These are phyloP conservation scores for Rhizopus delemar DNA, from an alignment of 371 early-diverging fungal species.

Conservation along the genomic window DNA sequence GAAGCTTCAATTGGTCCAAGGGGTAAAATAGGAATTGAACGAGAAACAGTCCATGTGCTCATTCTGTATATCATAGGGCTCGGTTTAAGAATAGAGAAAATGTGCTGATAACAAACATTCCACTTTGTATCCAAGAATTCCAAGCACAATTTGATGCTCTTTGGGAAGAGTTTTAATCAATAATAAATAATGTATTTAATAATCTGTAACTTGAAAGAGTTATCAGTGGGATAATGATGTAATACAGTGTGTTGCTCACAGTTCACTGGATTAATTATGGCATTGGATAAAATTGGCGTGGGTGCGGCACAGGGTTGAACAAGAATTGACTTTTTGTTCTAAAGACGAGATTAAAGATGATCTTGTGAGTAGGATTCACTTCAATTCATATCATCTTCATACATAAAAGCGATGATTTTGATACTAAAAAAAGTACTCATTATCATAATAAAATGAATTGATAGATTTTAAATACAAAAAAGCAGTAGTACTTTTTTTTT, in stretches of 20 bases:
- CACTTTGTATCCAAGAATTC: constrained; percentile 52
- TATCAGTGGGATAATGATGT: too few relatives aligned
- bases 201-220: neutral
- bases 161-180: constrained; percentile 48
- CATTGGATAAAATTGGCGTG: neutral
- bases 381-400: too few relatives aligned
- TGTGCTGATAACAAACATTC: constrained; percentile 56
- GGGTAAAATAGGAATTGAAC: constrained; percentile 29
- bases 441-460: constrained; percentile 28
- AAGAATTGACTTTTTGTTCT: constrained; percentile 35
- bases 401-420: too few relatives aligned
- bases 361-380: too few relatives aligned
- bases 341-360: constrained; percentile 24
- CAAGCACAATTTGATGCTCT: constrained; percentile 54
- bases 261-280: too few relatives aligned
- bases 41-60: neutral
- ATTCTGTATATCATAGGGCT: constrained; percentile 35
- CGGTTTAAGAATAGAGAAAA: constrained; percentile 63
- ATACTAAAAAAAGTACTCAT: too few relatives aligned
- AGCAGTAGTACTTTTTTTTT: too few relatives aligned
- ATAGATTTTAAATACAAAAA: constrained; percentile 8
- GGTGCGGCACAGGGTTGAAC: constrained; percentile 34
- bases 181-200: neutral
- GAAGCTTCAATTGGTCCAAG: constrained; percentile 68
- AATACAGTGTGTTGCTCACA: too few relatives aligned